Conservation (phyloP, 176 grass and related monocot species). For the Saccharum spontaneum region DNA sequence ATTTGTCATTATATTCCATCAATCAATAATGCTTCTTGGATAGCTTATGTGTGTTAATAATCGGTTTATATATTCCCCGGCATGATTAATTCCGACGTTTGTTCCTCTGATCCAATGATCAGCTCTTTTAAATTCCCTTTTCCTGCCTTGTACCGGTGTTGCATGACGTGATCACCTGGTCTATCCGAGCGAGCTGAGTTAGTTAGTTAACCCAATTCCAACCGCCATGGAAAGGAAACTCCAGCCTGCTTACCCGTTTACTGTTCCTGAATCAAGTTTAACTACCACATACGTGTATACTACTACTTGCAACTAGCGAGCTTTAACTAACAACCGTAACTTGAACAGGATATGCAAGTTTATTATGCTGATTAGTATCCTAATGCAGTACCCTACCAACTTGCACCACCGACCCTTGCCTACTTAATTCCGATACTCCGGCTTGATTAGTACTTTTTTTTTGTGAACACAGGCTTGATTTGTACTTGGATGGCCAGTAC, state of each 20-base stretch:
- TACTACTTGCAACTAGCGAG: not conserved
- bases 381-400: slow-evolving; percentile 8
- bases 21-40: not conserved
- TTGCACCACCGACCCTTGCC: slow-evolving; percentile 27
- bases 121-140: not conserved
- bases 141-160: not conserved
- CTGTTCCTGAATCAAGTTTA: not conserved
- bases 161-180: not conserved
- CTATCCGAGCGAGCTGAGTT: slow-evolving; percentile 11
- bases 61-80: not conserved
- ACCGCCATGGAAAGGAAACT: slow-evolving; percentile 21
- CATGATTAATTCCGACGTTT: slow-evolving; percentile 32
- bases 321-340: not conserved
- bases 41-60: slow-evolving; percentile 11
- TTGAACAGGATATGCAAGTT: not conserved
- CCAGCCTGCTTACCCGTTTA: too few species aligned
- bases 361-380: not conserved
- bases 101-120: not conserved
- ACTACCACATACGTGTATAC: not conserved
- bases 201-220: slow-evolving; percentile 6
- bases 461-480: too few species aligned
- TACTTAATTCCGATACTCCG: slow-evolving; percentile 18
- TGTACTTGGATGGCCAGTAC: slow-evolving; percentile 7
- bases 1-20: not conserved
- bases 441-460: slow-evolving; percentile 15